Base-by-base conservation (phyloP, 2,329 filamentous ascomycete species). In the Penicillium frequentans region DNA sequence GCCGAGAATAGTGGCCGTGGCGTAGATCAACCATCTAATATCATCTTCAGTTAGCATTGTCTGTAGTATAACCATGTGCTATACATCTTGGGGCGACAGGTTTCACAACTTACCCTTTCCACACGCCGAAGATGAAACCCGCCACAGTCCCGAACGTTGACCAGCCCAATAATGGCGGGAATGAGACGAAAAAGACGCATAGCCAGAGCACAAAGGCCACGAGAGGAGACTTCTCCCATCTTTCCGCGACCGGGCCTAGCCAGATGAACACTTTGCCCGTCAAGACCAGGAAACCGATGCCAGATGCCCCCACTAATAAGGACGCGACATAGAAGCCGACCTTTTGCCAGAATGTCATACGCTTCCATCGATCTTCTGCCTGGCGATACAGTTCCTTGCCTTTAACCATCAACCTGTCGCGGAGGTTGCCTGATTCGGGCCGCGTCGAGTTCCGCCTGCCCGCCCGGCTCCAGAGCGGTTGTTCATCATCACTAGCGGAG, bases 141-240 rank as follows among this genome's bases (percentile, higher is more conserved):
- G 85, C 79, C 21, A 89, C 81, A 1, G 87, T 90, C 29, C 89
- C 80, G 66, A 88, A 87, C 1, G 89, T 90, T 59, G 88, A 90
- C 79, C 96, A 96, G 14, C 93, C 93, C 61, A 97, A 88, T 66
- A 96, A 75, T 2, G 93, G 93, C 21, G 93, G 93, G 73, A 96
- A 96, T 2, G 88, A 90, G 16, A 92, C 89, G 42, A 84, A 71
- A 72, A 93, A 91, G 35, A 90, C 88, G 65, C 90, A 78, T 31
- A 84, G 72, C 85, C 91, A 96, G 39, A 95, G 81, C 49, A 97
- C 84, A 58, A 87, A 74, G 80, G 86, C 90, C 44, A 91, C 93
- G 52, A 83, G 86, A 1, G 80, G 83, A 5, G 92, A 78, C 29
- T 85, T 82, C 68, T 91, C 86, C 92, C 92, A 97, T 62, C 84